These are phyloP conservation scores for Dryadomyces sulphureus DNA, from an alignment of 2,329 filamentous ascomycete genomes.

Conservation along the genomic window DNA sequence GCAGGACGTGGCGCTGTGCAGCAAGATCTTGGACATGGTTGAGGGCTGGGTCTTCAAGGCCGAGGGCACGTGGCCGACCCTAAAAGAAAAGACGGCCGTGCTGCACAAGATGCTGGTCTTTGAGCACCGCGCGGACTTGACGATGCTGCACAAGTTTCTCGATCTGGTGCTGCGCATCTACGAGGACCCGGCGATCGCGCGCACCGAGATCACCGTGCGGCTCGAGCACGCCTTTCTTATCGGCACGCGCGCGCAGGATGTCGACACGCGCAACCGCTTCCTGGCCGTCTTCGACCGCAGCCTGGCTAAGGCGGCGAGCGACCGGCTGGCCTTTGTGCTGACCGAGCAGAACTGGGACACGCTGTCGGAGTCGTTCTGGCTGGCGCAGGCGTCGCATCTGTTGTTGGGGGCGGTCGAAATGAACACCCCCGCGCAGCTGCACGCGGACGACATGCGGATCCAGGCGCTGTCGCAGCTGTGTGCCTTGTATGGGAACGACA, in stretches of 20 bases:
- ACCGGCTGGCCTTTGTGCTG: slow-evolving; percentile 77
- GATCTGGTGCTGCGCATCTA: slow-evolving; percentile 96
- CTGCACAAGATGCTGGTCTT: slow-evolving; percentile 98
- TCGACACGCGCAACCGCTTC: slow-evolving; percentile 94
- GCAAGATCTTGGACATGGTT: slow-evolving; percentile 86
- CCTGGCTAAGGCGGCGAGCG: slow-evolving; percentile 80
- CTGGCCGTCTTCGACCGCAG: slow-evolving; percentile 93
- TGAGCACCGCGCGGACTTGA: slow-evolving; percentile 68
- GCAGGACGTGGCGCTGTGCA: slow-evolving; percentile 69
- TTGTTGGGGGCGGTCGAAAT: slow-evolving; percentile 84
- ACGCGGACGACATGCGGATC: slow-evolving; percentile 71
- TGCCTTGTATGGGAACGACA: slow-evolving; percentile 57
- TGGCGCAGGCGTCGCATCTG: slow-evolving; percentile 86
- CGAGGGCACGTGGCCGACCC: slow-evolving; percentile 85
- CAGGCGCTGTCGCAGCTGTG: slow-evolving; percentile 62
- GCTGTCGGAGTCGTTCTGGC: slow-evolving; percentile 87
- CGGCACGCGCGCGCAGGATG: slow-evolving; percentile 80
- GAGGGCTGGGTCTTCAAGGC: slow-evolving; percentile 94
- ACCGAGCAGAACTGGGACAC: slow-evolving; percentile 95
- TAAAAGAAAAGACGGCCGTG: slow-evolving; percentile 98
- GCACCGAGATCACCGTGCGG: slow-evolving; percentile 88
- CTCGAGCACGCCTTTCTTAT: slow-evolving; percentile 98
- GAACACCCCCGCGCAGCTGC: slow-evolving; percentile 62
- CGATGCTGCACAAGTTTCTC: slow-evolving; percentile 81
- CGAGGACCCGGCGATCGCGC: slow-evolving; percentile 88